phyloP scores from a whole-genome alignment of 306 rosid species.

The Quercus alba region DNA sequence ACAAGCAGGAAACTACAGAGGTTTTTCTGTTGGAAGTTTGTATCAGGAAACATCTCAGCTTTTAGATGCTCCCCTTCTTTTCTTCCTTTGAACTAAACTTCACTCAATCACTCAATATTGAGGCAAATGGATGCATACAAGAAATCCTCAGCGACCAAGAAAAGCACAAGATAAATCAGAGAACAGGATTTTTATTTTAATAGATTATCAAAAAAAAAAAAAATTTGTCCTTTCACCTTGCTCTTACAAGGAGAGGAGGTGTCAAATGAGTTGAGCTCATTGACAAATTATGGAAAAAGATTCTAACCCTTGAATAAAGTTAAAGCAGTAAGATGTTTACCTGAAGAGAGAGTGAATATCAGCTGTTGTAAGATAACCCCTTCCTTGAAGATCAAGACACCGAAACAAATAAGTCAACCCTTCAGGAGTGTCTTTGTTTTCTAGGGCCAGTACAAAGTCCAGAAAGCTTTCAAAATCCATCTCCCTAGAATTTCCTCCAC shows the following conservation, averaged over 20 bases:
- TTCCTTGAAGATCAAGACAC: conserved; percentile 96
- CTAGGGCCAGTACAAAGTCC: conserved; percentile 93
- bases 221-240: no score
- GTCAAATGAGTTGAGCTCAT: no score
- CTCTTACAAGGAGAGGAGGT: no score
- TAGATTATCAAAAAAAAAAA: no score
- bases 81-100: conserved; percentile 52
- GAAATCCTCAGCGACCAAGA: background rate
- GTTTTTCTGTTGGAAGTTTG: conserved; percentile 70
- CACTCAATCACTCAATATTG: conserved; percentile 8
- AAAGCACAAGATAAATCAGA: background rate
- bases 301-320: background rate
- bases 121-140: background rate
- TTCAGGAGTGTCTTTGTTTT: conserved; percentile 97
- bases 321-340: conserved; percentile 28
- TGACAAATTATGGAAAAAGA: background rate
- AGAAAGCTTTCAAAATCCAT: conserved; percentile 89
- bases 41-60: conserved; percentile 77
- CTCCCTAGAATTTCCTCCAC: conserved; percentile 80
- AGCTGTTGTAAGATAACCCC: conserved; percentile 89
- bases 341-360: conserved; percentile 98
- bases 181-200: background rate
- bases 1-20: conserved; percentile 80
- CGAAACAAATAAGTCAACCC: conserved; percentile 94
- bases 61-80: conserved; percentile 86